Percentiles rank a stretch among this genome's conserved stretches.
These are phyloP conservation scores for Pisolithus thermaeus DNA, from an alignment of 1,284 basidiomycete species.

Conservation along the genomic window DNA sequence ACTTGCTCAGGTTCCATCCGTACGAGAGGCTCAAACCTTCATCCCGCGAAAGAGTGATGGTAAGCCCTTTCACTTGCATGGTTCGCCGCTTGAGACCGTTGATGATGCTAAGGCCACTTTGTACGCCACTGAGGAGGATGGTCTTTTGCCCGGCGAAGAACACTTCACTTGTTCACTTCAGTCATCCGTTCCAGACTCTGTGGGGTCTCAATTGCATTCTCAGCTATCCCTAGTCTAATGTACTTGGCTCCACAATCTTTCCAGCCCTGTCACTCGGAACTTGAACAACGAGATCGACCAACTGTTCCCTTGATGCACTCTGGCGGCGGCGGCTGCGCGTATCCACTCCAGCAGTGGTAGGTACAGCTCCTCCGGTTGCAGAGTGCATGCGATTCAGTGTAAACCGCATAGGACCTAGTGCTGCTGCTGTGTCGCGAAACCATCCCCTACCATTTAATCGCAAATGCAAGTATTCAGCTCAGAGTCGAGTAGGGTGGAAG, in stretches of 20 bases:
- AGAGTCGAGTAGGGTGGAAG: no score
- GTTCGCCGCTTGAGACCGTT: background rate
- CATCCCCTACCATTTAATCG: no score
- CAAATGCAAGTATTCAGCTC: no score
- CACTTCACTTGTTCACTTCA: background rate
- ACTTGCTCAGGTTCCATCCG: slow-evolving; percentile 1
- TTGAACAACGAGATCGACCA: background rate
- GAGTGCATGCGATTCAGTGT: no score
- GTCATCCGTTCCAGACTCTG: background rate
- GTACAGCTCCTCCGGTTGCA: no score
- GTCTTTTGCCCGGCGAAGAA: background rate
- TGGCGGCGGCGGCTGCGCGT: background rate
- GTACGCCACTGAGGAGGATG: background rate
- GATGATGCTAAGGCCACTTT: background rate
- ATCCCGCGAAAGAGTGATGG: background rate
- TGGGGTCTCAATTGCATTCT: background rate
- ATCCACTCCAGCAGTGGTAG: background rate
- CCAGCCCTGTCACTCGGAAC: background rate
- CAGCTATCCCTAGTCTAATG: background rate
- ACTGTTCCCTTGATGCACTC: background rate
- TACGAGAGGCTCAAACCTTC: background rate
- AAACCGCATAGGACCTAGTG: no score
- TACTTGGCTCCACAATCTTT: background rate
- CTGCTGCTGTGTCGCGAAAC: no score
- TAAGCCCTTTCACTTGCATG: background rate